These are phyloP conservation scores for Blastomyces emzantsi DNA, from an alignment of 2,329 filamentous ascomycete species.

Conservation along the genomic window DNA sequence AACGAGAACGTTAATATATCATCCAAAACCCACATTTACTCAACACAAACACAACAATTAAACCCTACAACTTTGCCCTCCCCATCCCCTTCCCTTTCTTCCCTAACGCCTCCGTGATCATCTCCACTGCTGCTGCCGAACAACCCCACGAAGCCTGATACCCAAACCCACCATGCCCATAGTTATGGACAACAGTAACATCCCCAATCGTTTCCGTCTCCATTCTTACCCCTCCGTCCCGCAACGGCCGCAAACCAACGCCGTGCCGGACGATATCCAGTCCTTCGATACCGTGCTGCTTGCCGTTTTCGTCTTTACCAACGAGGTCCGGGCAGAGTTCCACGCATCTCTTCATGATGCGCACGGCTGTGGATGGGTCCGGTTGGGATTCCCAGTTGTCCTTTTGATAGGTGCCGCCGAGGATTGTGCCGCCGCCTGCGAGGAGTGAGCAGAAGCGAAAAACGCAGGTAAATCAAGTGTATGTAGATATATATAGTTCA, in stretches of 20 bases:
- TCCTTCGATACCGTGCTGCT: slow-evolving; percentile 52
- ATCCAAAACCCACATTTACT: background rate
- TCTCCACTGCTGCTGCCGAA: slow-evolving; percentile 54
- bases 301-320: slow-evolving; percentile 41
- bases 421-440: slow-evolving; percentile 64
- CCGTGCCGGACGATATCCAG: slow-evolving; percentile 70
- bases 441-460: background rate
- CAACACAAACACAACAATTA: background rate
- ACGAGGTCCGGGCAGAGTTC: slow-evolving; percentile 31
- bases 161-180: slow-evolving; percentile 47
- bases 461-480: background rate
- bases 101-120: slow-evolving; percentile 50
- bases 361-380: slow-evolving; percentile 66
- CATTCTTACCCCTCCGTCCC: slow-evolving; percentile 63
- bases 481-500: background rate
- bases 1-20: background rate
- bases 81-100: slow-evolving; percentile 19
- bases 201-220: slow-evolving; percentile 61
- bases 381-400: slow-evolving; percentile 69
- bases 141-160: slow-evolving; percentile 62
- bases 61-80: background rate
- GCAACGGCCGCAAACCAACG: slow-evolving; percentile 69
- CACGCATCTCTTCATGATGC: slow-evolving; percentile 67
- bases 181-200: slow-evolving; percentile 43
- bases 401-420: slow-evolving; percentile 78